Base-by-base conservation (phyloP, 768 basidiomycete species). In the Lepiota venenata region DNA sequence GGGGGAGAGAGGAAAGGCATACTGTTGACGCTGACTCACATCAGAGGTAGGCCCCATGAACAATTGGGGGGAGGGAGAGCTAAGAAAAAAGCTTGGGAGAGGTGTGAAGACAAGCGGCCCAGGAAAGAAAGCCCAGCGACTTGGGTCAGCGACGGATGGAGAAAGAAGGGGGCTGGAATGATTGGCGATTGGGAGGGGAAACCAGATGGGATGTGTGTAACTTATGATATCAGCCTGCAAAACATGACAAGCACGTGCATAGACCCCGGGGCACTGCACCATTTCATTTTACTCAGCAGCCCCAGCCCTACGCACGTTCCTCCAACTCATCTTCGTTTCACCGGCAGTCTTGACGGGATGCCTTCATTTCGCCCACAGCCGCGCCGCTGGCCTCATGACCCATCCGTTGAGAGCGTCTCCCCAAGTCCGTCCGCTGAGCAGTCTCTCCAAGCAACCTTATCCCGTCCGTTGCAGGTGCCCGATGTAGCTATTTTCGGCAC, bases 1-100 rank as follows among this genome's bases (percentile, higher is more conserved):
- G 27, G 78, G 77, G n/a, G 78, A 78, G 42, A 75, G 68, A 1
- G 77, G 77, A 56, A 77, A 79, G 39, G 59, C 67, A 56, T 70
- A 71, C n/a, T 60, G 63, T 15, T 59, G 60, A n/a, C 68, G 61
- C 56, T 53, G 60, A 47, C 55, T 63, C 35, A 56, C 52, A 46
- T 70, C 66, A 38, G 55, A 41, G 36, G 51, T 50, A 40, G 64
- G 62, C 47, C 61, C 64, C 68, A 68, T 67, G 43, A 44, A 15
- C 39, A 7, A 36, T 21, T n/a, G 35, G 37, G 42, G 29, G 21
- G 21, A 46, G 29, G 50, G n/a, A 11, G n/a, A 29, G 48, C 3
- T 22, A 41, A 8, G 41, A 37, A 37, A 39, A 47, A 14, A 47
- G 56, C 5, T 35, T 37, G 41, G n/a, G 48, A 29, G n/a, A 38